Conservation (phyloP, 805 yeast species). For the Wickerhamiella azyma region DNA sequence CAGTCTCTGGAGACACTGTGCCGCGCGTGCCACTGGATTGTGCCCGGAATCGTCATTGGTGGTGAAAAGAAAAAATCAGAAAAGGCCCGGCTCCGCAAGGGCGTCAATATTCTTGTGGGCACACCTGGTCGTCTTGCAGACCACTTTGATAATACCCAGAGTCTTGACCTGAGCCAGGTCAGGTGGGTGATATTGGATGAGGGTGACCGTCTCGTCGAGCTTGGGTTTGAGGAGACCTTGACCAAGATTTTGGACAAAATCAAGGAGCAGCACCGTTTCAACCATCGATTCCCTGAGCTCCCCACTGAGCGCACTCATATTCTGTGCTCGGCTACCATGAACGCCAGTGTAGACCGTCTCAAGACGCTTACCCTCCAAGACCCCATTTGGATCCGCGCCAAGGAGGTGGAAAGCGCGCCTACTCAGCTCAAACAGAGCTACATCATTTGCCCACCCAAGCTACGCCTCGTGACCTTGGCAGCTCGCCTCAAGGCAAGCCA, state of each 20-base stretch:
- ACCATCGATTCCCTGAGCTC: constrained; percentile 23
- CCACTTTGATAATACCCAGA: constrained; percentile 79
- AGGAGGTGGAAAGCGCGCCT: constrained; percentile 45
- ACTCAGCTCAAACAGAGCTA: constrained; percentile 77
- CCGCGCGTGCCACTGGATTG: constrained; percentile 71
- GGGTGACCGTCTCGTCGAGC: constrained; percentile 89
- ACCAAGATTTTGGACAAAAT: constrained; percentile 55
- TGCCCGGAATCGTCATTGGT: constrained; percentile 93
- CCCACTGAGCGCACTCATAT: constrained; percentile 65
- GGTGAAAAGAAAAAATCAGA: constrained; percentile 97
- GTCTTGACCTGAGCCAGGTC: constrained; percentile 56
- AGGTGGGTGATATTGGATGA: constrained; percentile 90
- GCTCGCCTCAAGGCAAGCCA: constrained; percentile 40
- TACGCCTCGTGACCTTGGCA: constrained; percentile 69
- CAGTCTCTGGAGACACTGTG: constrained; percentile 61
- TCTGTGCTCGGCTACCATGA: constrained; percentile 89
- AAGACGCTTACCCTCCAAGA: constrained; percentile 64
- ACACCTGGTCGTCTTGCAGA: constrained; percentile 96
- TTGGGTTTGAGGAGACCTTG: constrained; percentile 92
- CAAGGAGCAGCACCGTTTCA: constrained; percentile 30
- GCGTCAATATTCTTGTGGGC: constrained; percentile 89
- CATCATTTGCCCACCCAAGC: constrained; percentile 81
- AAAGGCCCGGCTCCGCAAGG: constrained; percentile 89
- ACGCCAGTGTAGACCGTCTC: constrained; percentile 61
- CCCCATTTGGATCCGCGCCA: constrained; percentile 52